Base-by-base conservation (phyloP, 179 eudicot genomes). In the Dionaea muscipula region DNA sequence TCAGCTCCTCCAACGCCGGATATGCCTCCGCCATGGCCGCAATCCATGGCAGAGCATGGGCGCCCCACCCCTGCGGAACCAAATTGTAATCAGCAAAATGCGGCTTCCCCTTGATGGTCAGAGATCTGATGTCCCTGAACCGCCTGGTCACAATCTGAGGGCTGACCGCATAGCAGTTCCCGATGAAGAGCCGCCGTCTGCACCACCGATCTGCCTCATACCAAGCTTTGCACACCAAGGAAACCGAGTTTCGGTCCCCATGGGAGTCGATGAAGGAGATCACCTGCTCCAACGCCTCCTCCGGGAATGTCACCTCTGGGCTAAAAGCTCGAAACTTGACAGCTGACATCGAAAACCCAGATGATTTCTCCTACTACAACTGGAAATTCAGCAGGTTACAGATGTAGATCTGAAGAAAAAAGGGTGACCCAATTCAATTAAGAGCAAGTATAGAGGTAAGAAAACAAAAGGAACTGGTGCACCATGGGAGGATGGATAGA, bases 11-110 rank as follows among this genome's bases (percentile, higher is more conserved):
- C 16, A 88, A 47, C 61, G 41, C 69, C 19, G 90, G 90, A 44
- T 68, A 84, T 1, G 72, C 83, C 43, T 36, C 59, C 0, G 78
- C 51, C 77, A 88, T 74, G 0, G 75, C 76, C 16, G 15, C 63
- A 26, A 88, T 64, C 96, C 96, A 88, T 0, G 83, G 81, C 28
- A 48, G 45, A 31, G 81, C 80, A 35, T 70, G 72, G 7, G 73
- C 96, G 1, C 96, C 96, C 96, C 96, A 88, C 0, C 87, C 94
- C 1, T 88, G 87, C 4, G 96, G 94, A 15, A 88, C 94, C 40
- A 88, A 68, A 62, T 80, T 88, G 47, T 80, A 91, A 47, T 91
- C 98, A 6, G 98, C 95, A 45, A 91, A 91, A 68, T 91, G 98
- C 19, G 98, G 98, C 75, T 91, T 91, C 19, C 98, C 98, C 39